A percentile compares a stretch with the other conserved stretches of the same genome.
phyloP scores from a whole-genome alignment of 1,284 basidiomycete genomes.

The Austroboletus novae-zelandiae region DNA sequence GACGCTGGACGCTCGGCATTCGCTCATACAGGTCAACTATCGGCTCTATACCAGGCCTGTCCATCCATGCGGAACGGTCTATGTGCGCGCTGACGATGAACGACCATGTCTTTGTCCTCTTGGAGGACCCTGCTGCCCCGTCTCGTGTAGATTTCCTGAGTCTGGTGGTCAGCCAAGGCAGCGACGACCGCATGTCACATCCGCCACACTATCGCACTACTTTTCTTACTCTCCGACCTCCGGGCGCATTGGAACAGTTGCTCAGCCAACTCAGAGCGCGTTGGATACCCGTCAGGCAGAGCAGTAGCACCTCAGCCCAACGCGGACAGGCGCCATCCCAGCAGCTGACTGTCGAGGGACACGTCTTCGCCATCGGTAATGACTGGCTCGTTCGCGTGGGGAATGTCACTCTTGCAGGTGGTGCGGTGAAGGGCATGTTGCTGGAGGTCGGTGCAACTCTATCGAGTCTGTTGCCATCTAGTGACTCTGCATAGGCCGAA shows the following conservation, averaged over 20 bases:
- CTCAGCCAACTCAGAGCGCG: slow-evolving; percentile 66
- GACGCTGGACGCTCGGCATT: slow-evolving; percentile 66
- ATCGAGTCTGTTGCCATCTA: background rate
- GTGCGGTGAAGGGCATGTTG: slow-evolving; percentile 73
- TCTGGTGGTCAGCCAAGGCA: slow-evolving; percentile 37
- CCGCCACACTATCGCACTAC: slow-evolving; percentile 71
- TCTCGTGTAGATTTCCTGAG: slow-evolving; percentile 51
- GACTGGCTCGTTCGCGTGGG: slow-evolving; percentile 81
- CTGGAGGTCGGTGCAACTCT: slow-evolving; percentile 54
- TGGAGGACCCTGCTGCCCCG: slow-evolving; percentile 72
- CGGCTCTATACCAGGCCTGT: slow-evolving; percentile 47
- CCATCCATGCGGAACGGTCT: slow-evolving; percentile 56
- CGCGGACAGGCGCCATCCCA: slow-evolving; percentile 52
- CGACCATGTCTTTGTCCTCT: slow-evolving; percentile 70
- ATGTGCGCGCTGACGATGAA: slow-evolving; percentile 75
- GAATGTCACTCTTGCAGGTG: slow-evolving; percentile 70
- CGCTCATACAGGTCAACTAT: slow-evolving; percentile 71
- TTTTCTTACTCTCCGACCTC: slow-evolving; percentile 69
- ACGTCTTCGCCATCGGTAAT: slow-evolving; percentile 65
- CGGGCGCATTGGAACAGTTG: slow-evolving; percentile 68
- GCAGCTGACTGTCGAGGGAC: slow-evolving; percentile 67
- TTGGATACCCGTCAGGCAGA: slow-evolving; percentile 69
- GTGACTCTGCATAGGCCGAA: slow-evolving; percentile 48
- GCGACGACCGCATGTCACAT: slow-evolving; percentile 38
- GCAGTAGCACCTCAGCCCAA: slow-evolving; percentile 38